Conservation (phyloP, 2,329 filamentous ascomycete genomes). For the Simplicillium sp. region DNA sequence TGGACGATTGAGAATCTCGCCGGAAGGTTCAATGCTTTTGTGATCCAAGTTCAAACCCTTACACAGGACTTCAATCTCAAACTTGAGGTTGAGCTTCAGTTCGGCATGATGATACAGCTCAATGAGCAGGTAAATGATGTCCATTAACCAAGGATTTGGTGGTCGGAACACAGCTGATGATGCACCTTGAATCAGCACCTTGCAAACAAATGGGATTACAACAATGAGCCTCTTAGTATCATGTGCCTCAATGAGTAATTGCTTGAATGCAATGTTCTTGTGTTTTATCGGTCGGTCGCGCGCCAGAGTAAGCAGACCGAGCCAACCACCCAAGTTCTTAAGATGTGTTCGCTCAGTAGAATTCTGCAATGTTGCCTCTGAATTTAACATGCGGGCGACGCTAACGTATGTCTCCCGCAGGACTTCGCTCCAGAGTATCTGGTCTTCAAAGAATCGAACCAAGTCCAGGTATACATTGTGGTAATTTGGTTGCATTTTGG, state of each 20-base stretch:
- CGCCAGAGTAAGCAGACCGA: conserved; percentile 85
- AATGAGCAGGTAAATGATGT: conserved; percentile 82
- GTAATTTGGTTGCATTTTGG: conserved; percentile 95
- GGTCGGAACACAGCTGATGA: conserved; percentile 84
- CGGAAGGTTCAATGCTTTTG: conserved; percentile 80
- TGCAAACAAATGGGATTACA: conserved; percentile 96
- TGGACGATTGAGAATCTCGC: conserved; percentile 71
- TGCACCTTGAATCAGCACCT: conserved; percentile 77
- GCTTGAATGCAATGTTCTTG: conserved; percentile 94
- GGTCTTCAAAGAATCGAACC: conserved; percentile 72
- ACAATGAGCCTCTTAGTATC: conserved; percentile 86
- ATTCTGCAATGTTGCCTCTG: conserved; percentile 76
- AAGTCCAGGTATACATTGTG: conserved; percentile 89
- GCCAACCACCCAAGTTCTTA: conserved; percentile 90
- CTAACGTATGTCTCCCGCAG: conserved; percentile 86
- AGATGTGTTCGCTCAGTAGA: conserved; percentile 77
- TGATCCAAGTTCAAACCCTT: conserved; percentile 88
- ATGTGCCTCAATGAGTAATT: conserved; percentile 85
- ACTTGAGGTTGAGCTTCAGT: conserved; percentile 92
- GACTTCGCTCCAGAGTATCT: conserved; percentile 76
- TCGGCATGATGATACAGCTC: conserved; percentile 92
- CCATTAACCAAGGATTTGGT: conserved; percentile 96
- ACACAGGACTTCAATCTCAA: conserved; percentile 96
- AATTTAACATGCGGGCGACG: conserved; percentile 78
- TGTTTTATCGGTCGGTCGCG: conserved; percentile 93